Base-by-base conservation (phyloP, 495 filamentous ascomycete species). In the Penicillium dipodomyicola region DNA sequence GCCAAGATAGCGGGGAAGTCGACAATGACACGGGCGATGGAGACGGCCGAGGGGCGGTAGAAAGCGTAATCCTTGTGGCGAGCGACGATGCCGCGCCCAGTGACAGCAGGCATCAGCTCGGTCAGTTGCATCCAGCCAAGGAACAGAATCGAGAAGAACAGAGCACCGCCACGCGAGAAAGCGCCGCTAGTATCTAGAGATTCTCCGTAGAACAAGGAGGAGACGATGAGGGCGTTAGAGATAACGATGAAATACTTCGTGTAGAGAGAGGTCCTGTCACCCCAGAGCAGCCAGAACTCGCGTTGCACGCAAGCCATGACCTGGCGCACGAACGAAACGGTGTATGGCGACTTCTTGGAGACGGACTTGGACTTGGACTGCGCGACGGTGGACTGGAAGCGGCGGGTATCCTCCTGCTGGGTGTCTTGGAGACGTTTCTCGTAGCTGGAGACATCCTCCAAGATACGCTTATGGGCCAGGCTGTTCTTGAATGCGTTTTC, bases 211-310 rank as follows among this genome's bases (percentile, higher is more conserved):
- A 91, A 92, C 35, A 92, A 71, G 39, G 85, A 87, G 1, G 86
- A 84, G 49, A 90, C 84, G 58, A 94, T 86, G 7, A 93, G 75
- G n/a, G 70, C 87, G 58, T 90, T 87, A 27, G 85, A 78, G 42
- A 92, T 70, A 59, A 89, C 86, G 63, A 91, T 90, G 69, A 91
- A 88, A 61, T 88, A 82, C 56, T 90, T 91, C 39, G 87, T 92
- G 67, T 87, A 85, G 3, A 92, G 75, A 2, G 87, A 87, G 4
- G 82, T 83, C 57, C 78, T 84, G 63, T 93, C 89, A 44, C 89
- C 88, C 68, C 82, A 79, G 10, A 88, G 75, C 20, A 93, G 77
- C 85, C 87, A 90, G 63, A 90, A 87, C 64, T 92, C 87, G 23
- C 89, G 85, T 55, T 81, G 76, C 8, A 86, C 85, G 56, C 89